Evolutionary conservation across 805 yeast genomes (phyloP).

Genomic region (Brettanomyces naardenensis): DNA sequence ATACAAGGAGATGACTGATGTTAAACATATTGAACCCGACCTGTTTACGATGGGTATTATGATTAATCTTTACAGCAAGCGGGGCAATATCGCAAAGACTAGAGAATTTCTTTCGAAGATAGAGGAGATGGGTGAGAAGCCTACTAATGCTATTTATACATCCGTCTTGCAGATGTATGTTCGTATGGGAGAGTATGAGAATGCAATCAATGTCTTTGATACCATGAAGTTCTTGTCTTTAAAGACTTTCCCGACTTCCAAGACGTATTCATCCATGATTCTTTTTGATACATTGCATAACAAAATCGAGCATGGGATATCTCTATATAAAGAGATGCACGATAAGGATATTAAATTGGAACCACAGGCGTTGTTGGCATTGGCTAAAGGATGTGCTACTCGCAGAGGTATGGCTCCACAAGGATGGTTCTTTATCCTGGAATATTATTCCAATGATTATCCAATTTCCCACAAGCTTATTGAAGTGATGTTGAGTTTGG

Average conservation of each 20-base stretch:
- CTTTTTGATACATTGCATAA: constrained; percentile 53
- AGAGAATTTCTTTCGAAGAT: constrained; percentile 31
- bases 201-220: constrained; percentile 70
- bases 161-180: constrained; percentile 57
- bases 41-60: constrained; percentile 35
- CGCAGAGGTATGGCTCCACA: constrained; percentile 36
- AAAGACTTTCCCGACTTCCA: constrained; percentile 56
- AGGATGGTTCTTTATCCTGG: constrained; percentile 77
- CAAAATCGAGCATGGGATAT: constrained; percentile 67
- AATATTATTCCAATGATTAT: constrained; percentile 41
- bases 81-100: constrained; percentile 29
- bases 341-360: constrained; percentile 27
- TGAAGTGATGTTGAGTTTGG: constrained; percentile 64
- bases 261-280: constrained; percentile 66
- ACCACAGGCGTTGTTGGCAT: constrained; percentile 38
- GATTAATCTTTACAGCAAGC: constrained; percentile 38
- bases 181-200: constrained; percentile 38
- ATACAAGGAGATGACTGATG: constrained; percentile 19
- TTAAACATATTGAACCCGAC: constrained; percentile 24
- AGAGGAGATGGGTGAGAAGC: constrained; percentile 31
- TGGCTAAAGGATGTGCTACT: constrained; percentile 64
- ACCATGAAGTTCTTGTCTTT: constrained; percentile 75
- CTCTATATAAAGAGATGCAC: constrained; percentile 64
- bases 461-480: constrained; percentile 35
- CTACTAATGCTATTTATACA: constrained; percentile 41